Evolutionary conservation across 75 land plant species (phyloP), one percentile per base, ranked within the genome.

Genomic region (Isoetes taiwanensis): DNA sequence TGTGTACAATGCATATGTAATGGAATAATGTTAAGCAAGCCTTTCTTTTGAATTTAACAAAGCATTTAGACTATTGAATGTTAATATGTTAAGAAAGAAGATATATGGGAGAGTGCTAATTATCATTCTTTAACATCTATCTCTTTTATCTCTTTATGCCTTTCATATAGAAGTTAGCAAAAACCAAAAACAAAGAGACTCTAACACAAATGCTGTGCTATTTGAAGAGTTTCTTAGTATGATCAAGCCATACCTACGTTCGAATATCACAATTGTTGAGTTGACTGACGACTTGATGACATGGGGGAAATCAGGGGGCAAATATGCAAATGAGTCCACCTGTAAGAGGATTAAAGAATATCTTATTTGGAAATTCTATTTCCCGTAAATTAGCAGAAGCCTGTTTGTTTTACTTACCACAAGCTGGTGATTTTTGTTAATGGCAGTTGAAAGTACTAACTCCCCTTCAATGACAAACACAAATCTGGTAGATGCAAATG

Each of bases 281-380:
- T 25, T n/a, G n/a, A 10, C 16, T 52, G 23, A 52, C 24, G 10
- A 52, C n/a, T 6, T 52, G 17, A 91, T 4, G 5, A 66, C 58
- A 67, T 91, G 97, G 35, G 60, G 46, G 32, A 67, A 50, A 57
- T 80, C 71, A 29, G 97, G 74, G 25, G 97, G 97, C 26, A 86
- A 57, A 68, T 91, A 91, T 32, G 84, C 87, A 77, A 75, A 91
- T 21, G 78, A 76, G 46, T 86, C 91, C 65, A 83, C 97, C 97
- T 86, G 41, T 46, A 80, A 72, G 35, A 40, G 19, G 55, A 30
- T 19, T 16, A 21, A 1, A 50, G 10, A 29, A 46, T 1, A 0
- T 29, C 19, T 19, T 3, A 52, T 28, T 12, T 32, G 16, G 2
- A 53, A 12, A 56, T 56, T 31, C 9, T 32, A 56, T 32, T 24